phyloP scores from a whole-genome alignment of 2,329 filamentous ascomycete genomes.

The Epicoccum nigrum region DNA sequence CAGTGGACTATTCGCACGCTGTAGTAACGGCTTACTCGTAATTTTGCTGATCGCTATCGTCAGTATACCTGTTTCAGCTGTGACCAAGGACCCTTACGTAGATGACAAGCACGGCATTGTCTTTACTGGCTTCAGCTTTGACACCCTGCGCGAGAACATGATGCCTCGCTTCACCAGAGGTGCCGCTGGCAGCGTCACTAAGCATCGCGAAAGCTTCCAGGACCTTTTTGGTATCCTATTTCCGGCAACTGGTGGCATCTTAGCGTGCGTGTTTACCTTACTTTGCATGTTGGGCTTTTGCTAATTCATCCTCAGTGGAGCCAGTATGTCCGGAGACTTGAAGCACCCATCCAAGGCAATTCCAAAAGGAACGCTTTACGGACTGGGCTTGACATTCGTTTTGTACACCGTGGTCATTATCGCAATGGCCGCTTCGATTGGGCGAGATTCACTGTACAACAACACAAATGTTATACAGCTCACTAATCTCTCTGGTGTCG shows the following conservation, averaged over 20 bases:
- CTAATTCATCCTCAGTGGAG: constrained; percentile 63
- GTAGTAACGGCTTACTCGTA: constrained; percentile 76
- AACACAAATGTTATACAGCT: constrained; percentile 82
- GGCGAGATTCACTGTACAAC: constrained; percentile 72
- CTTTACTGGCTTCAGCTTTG: constrained; percentile 77
- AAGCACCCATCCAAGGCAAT: constrained; percentile 84
- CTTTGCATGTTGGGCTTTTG: not conserved
- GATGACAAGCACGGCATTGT: constrained; percentile 67
- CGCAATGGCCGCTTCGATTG: constrained; percentile 77
- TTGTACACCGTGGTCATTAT: constrained; percentile 78
- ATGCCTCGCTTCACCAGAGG: constrained; percentile 69
- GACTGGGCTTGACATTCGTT: constrained; percentile 75
- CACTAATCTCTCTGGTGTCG: constrained; percentile 73
- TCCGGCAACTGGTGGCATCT: constrained; percentile 68
- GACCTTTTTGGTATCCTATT: constrained; percentile 87
- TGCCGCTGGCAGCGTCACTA: constrained; percentile 65
- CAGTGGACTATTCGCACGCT: constrained; percentile 78
- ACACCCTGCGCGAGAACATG: constrained; percentile 76
- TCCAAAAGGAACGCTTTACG: constrained; percentile 80
- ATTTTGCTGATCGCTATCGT: constrained; percentile 75
- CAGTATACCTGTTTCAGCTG: constrained; percentile 81
- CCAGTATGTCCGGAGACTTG: constrained; percentile 88
- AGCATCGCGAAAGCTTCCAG: constrained; percentile 73
- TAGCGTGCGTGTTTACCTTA: constrained; percentile 53
- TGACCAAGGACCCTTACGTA: constrained; percentile 71